Evolutionary conservation across 495 filamentous ascomycete genomes (phyloP).

Genomic region (Xylaria acuta): DNA sequence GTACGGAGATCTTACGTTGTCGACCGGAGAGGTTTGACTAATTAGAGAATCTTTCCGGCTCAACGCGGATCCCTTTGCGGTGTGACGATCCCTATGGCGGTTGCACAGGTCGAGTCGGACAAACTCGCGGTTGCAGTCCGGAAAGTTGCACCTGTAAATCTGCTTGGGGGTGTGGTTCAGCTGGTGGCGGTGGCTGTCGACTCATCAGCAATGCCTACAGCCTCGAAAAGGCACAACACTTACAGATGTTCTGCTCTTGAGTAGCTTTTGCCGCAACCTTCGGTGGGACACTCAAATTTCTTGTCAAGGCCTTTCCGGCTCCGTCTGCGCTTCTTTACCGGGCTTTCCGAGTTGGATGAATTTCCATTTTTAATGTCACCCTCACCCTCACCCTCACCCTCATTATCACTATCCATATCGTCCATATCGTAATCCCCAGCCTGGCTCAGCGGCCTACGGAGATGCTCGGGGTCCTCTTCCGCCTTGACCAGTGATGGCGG

Average conservation of each 20-base stretch:
- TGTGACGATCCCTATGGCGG: constrained; percentile 92
- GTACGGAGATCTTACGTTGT: constrained; percentile 53
- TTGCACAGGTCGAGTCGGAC: constrained; percentile 94
- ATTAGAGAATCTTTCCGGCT: constrained; percentile 85
- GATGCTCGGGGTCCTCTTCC: constrained; percentile 51
- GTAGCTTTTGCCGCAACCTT: constrained; percentile 94
- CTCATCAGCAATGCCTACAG: constrained; percentile 30
- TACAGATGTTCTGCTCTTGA: constrained; percentile 94
- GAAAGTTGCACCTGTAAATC: constrained; percentile 94
- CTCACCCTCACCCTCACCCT: constrained; percentile 41
- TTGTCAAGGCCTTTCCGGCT: constrained; percentile 90
- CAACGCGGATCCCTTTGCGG: constrained; percentile 91
- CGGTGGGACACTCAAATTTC: constrained; percentile 90
- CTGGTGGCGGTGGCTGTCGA: constrained; percentile 78
- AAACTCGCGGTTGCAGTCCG: constrained; percentile 87
- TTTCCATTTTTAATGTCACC: constrained; percentile 51
- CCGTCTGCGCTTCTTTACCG: constrained; percentile 73
- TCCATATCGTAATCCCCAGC: constrained; percentile 50
- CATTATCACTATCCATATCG: constrained; percentile 27
- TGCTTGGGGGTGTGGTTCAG: constrained; percentile 96
- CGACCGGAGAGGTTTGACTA: constrained; percentile 61
- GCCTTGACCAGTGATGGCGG: constrained; percentile 49
- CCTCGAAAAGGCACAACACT: constrained; percentile 32
- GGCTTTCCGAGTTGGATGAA: constrained; percentile 62
- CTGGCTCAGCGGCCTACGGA: constrained; percentile 55